Percentiles rank a stretch among this genome's conserved stretches.
Conservation (phyloP, 2,329 filamentous ascomycete genomes). For the Trichoderma pleuroti region DNA sequence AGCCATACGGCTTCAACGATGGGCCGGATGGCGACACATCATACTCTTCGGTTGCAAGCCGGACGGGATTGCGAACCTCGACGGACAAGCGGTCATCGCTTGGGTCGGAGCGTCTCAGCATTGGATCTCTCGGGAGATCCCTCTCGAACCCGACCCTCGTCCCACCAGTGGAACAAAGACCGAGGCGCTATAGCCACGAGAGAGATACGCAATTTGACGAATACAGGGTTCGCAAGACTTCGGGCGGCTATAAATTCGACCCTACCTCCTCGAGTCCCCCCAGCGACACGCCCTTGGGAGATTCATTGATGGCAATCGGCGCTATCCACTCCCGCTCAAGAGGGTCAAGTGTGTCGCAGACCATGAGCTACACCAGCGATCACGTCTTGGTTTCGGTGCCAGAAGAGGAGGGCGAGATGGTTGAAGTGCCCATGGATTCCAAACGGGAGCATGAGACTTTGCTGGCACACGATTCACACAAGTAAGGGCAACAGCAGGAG, state of each 20-base stretch:
- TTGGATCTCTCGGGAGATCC: slow-evolving; percentile 23
- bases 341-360: slow-evolving; percentile 29
- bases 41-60: slow-evolving; percentile 28
- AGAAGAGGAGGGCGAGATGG: slow-evolving; percentile 35
- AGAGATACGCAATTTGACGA: slow-evolving; percentile 48
- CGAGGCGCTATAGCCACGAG: slow-evolving; percentile 41
- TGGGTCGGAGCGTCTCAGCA: slow-evolving; percentile 30
- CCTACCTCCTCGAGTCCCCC: slow-evolving; percentile 27
- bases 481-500: background rate
- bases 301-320: slow-evolving; percentile 7
- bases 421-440: background rate
- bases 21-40: slow-evolving; percentile 28
- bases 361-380: slow-evolving; percentile 37
- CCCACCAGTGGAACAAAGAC: slow-evolving; percentile 25
- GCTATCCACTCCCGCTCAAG: slow-evolving; percentile 24
- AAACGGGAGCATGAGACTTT: slow-evolving; percentile 18
- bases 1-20: slow-evolving; percentile 45
- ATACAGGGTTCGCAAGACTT: slow-evolving; percentile 38
- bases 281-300: background rate
- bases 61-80: slow-evolving; percentile 23
- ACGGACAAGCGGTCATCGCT: slow-evolving; percentile 29
- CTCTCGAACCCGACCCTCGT: slow-evolving; percentile 23
- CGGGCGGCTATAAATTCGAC: slow-evolving; percentile 29
- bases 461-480: background rate
- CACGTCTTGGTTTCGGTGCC: slow-evolving; percentile 38